phyloP scores from a whole-genome alignment of 2,329 filamentous ascomycete species.

The Bipolaris oryzae region DNA sequence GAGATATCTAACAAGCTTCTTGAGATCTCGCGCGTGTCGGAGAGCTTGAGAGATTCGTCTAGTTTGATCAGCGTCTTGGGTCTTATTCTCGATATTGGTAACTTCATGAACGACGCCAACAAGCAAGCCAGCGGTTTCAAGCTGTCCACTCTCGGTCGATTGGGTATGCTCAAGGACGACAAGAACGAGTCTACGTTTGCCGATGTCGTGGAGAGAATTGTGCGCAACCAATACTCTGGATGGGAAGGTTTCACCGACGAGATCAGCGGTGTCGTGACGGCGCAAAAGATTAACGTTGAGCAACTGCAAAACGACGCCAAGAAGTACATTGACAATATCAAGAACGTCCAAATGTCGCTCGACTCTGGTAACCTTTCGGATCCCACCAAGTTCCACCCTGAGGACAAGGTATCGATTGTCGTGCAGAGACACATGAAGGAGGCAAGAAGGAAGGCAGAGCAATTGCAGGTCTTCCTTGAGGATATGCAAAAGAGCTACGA shows the following conservation, averaged over 20 bases:
- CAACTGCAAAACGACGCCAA: conserved; percentile 85
- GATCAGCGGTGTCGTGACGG: conserved; percentile 76
- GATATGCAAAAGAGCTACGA: conserved; percentile 91
- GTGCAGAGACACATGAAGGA: conserved; percentile 97
- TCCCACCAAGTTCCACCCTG: conserved; percentile 95
- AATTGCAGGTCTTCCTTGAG: conserved; percentile 90
- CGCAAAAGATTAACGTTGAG: conserved; percentile 94
- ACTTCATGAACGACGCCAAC: conserved; percentile 99
- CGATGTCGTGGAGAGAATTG: conserved; percentile 94
- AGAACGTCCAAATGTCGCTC: conserved; percentile 88
- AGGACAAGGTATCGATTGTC: conserved; percentile 90
- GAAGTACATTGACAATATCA: conserved; percentile 92
- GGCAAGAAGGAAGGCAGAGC: conserved; percentile 90
- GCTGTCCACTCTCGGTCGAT: conserved; percentile 85
- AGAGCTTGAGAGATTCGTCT: conserved; percentile 88
- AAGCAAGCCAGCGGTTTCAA: conserved; percentile 99
- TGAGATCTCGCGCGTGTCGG: conserved; percentile 84
- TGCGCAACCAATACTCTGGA: conserved; percentile 93
- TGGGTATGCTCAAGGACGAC: conserved; percentile 98
- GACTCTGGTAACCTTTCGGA: conserved; percentile 95
- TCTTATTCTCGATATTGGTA: conserved; percentile 95
- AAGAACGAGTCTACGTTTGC: conserved; percentile 97
- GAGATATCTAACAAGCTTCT: conserved; percentile 85
- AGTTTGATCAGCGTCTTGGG: conserved; percentile 95
- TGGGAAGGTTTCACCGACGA: conserved; percentile 90